phyloP scores from a whole-genome alignment of 257 asterid genomes.

The Solanum sejunctum region DNA sequence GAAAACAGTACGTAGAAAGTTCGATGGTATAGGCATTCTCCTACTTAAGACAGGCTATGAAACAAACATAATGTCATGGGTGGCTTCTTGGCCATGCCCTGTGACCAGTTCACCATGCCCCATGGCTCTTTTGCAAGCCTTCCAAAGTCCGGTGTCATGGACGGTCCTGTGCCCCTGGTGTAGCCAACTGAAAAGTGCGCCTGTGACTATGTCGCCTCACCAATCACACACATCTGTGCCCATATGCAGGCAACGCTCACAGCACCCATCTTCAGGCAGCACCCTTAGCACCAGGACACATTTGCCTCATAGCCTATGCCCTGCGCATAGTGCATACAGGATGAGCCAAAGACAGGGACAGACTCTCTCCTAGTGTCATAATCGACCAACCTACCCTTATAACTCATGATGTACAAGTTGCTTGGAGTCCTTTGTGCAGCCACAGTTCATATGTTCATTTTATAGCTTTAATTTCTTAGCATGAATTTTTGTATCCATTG shows the following conservation, averaged over 20 bases:
- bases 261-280: background rate
- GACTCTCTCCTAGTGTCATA: background rate
- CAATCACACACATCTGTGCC: background rate
- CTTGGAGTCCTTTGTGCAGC: background rate
- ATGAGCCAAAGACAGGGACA: background rate
- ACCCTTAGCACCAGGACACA: background rate
- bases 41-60: background rate
- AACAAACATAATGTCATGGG: background rate
- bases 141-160: background rate
- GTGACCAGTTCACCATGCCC: background rate
- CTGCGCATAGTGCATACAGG: background rate
- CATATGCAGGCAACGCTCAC: background rate
- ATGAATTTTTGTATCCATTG: background rate
- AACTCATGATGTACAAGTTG: background rate
- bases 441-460: background rate
- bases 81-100: background rate
- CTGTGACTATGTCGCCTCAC: background rate
- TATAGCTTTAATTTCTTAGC: background rate
- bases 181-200: background rate
- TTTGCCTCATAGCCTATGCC: background rate
- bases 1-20: background rate
- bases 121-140: background rate
- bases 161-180: background rate
- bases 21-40: background rate
- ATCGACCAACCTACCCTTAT: background rate